Base-by-base conservation (phyloP, 768 basidiomycete species). In the Lentinula guzmanii region DNA sequence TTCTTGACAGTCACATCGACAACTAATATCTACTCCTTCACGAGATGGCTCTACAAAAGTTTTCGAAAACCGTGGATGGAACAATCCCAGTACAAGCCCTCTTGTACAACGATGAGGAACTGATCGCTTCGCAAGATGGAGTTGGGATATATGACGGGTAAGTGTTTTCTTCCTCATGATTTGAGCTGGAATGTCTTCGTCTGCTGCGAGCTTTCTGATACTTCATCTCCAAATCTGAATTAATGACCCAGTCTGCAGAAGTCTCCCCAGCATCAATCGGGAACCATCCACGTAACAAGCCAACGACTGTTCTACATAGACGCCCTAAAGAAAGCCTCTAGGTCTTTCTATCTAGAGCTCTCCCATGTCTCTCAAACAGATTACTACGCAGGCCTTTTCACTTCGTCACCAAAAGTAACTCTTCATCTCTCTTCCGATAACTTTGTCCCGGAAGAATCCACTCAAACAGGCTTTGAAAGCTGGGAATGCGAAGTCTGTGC, bases 81-180 rank as follows among this genome's bases (percentile, higher is more conserved):
- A 85, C 87, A 0, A 91, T 93, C 45, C 92, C 93, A 4, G 76
- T 93, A 15, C 79, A 78, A 24, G 91, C 91, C 1, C 76, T 91
- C 15, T 77, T 95, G 0, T 94, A 91, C 68, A 79, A 83, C 13
- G 92, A 94, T 60, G 96, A 98, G 73, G 84, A 85, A 50, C 76
- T 91, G 34, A 74, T 91, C 2, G 78, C 84, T 6, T 83, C 81
- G 50, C 92, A 93, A 69, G 89, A 93, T 50, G 77, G 76, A 55
- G 87, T 98, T 5, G 95, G 95, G 1, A 86, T 98, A 60, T 98
- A 98, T 68, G 88, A 95, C 65, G 93, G 93, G 95, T 95, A 71
- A 64, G 87, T 75, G 13, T 3, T 13, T 39, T 33, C 31, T 21
- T 52, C 16, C 21, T n/a, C 34, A 28, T 5, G 6, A 31, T 24